A percentile compares a stretch with the other conserved stretches of the same genome.
Evolutionary conservation across 169 alveolate species (phyloP).

Genomic region (Eimeria acervulina): DNA sequence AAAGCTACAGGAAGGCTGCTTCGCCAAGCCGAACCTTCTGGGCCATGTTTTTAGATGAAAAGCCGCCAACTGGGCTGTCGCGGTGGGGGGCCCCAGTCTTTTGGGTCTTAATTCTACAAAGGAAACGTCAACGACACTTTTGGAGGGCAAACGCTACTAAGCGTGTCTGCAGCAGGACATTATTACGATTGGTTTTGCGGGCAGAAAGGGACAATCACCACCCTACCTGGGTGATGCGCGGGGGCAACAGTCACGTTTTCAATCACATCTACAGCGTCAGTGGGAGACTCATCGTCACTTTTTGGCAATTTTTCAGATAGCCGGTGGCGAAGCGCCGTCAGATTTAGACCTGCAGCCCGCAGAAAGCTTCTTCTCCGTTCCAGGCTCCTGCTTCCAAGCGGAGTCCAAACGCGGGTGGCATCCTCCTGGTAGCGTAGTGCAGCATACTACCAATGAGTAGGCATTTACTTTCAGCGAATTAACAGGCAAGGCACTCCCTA

Average conservation of each 20-base stretch:
- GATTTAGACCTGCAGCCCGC: slow-evolving; percentile 51
- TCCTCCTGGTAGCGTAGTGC: neutral
- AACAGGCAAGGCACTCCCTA: neutral
- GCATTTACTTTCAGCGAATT: neutral
- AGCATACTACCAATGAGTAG: no score
- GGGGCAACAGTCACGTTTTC: neutral
- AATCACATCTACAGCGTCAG: neutral
- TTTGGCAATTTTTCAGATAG: neutral
- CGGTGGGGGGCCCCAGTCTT: neutral
- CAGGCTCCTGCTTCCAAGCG: slow-evolving; percentile 12
- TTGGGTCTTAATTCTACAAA: neutral
- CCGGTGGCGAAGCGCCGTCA: slow-evolving; percentile 46
- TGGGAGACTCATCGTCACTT: neutral
- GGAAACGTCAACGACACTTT: neutral
- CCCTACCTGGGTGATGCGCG: neutral
- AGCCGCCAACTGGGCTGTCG: slow-evolving; percentile 41
- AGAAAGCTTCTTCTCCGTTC: slow-evolving; percentile 32
- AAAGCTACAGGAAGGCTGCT: no score
- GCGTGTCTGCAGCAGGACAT: no score
- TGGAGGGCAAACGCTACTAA: no score
- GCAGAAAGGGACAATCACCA: neutral
- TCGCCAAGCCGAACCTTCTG: neutral
- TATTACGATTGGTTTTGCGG: neutral
- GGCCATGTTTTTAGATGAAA: slow-evolving; percentile 64
- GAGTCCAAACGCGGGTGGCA: slow-evolving; percentile 34